Percentiles rank a stretch among this genome's conserved stretches.
phyloP scores from a whole-genome alignment of 2,329 filamentous ascomycete species.

The Geosmithia putterillii region DNA sequence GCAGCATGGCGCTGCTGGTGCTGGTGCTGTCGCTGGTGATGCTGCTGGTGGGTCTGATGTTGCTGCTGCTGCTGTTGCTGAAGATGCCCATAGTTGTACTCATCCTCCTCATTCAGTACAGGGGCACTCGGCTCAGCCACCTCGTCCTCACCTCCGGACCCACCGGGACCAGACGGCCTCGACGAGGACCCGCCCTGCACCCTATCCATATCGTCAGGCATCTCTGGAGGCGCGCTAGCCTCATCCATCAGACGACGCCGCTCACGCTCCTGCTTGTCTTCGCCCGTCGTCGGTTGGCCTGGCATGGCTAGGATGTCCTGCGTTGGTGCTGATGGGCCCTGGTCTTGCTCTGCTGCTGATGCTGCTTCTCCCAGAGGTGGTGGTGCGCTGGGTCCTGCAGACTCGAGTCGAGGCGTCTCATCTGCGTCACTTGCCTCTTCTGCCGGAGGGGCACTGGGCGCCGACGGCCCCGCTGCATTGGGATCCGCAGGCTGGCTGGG shows the following conservation, averaged over 20 bases:
- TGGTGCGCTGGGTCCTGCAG: slow-evolving; percentile 4
- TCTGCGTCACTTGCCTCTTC: slow-evolving; percentile 23
- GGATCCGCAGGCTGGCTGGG: slow-evolving; percentile 56
- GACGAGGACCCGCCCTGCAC: slow-evolving; percentile 16
- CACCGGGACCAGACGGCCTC: slow-evolving; percentile 12
- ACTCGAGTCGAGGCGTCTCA: slow-evolving; percentile 17
- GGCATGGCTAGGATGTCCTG: slow-evolving; percentile 26
- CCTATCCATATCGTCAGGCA: slow-evolving; percentile 38
- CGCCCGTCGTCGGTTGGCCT: slow-evolving; percentile 21
- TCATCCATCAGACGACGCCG: slow-evolving; percentile 49
- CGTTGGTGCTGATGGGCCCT: slow-evolving; percentile 29
- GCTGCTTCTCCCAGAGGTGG: slow-evolving; percentile 6
- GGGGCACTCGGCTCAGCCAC: slow-evolving; percentile 41
- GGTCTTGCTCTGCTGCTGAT: no score
- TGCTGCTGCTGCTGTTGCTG: background rate
- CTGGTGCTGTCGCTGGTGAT: background rate
- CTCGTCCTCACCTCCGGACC: no score
- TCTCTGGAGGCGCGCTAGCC: slow-evolving; percentile 49
- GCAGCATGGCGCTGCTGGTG: slow-evolving; percentile 16
- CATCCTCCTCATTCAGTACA: slow-evolving; percentile 41
- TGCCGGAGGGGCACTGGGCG: background rate
- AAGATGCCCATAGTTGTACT: slow-evolving; percentile 30
- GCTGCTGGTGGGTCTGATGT: background rate
- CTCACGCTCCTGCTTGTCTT: slow-evolving; percentile 75
- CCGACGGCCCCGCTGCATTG: slow-evolving; percentile 20